Evolutionary conservation across 1,284 basidiomycete genomes (phyloP).

Genomic region (Lignosus rhinocerotis): DNA sequence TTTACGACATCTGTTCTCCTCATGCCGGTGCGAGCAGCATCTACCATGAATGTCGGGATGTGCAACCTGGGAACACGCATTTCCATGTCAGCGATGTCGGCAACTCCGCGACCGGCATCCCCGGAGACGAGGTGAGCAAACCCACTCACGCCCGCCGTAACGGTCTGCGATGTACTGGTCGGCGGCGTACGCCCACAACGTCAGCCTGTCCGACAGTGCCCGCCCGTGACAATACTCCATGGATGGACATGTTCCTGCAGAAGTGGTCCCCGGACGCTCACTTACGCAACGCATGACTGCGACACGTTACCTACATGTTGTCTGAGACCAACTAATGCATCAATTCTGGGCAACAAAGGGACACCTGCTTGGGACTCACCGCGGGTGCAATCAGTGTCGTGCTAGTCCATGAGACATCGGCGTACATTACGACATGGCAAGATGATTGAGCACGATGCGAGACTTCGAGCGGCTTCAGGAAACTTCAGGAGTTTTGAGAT

Average conservation of each 20-base stretch:
- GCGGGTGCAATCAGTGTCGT: neutral
- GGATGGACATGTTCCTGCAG: too few relatives aligned
- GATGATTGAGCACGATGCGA: neutral
- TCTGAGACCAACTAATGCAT: too few relatives aligned
- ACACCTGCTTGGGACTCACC: neutral
- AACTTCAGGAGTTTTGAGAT: neutral
- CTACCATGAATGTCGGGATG: neutral
- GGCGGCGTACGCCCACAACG: neutral
- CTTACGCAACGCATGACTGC: too few relatives aligned
- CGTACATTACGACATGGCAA: slow-evolving; percentile 4
- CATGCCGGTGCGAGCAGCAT: neutral
- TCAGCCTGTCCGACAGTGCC: neutral
- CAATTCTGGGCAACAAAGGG: too few relatives aligned
- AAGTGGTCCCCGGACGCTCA: too few relatives aligned
- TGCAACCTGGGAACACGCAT: neutral
- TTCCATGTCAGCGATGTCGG: slow-evolving; percentile 3
- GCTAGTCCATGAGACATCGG: neutral
- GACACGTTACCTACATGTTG: too few relatives aligned
- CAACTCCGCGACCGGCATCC: slow-evolving; percentile 1
- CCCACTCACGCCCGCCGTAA: neutral
- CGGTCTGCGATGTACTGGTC: neutral
- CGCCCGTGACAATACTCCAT: neutral
- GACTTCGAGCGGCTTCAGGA: neutral
- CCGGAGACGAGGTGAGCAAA: neutral
- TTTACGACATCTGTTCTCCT: neutral